Evolutionary conservation across 768 basidiomycete species (phyloP).

Genomic region (Hericium erinaceus): DNA sequence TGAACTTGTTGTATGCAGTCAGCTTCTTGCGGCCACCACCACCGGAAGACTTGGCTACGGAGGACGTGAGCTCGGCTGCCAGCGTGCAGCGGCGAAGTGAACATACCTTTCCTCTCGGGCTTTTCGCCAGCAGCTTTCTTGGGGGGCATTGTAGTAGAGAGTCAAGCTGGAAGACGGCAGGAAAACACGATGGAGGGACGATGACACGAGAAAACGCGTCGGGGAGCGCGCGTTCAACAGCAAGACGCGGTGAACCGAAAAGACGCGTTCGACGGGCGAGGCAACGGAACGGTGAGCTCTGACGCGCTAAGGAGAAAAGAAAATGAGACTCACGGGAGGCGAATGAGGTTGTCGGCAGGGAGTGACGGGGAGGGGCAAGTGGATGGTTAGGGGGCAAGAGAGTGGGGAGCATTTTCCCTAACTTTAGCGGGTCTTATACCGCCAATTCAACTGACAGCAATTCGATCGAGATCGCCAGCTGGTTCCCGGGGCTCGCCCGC

Average conservation of each 20-base stretch:
- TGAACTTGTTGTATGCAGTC: constrained; percentile 70
- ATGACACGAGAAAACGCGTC: constrained; percentile 1
- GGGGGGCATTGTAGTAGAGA: neutral
- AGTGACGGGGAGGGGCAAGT: constrained; percentile 10
- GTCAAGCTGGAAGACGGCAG: neutral
- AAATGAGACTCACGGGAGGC: constrained; percentile 2
- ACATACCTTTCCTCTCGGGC: constrained; percentile 13
- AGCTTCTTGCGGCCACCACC: constrained; percentile 50
- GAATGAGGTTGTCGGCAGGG: constrained; percentile 1
- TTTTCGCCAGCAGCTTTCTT: constrained; percentile 14
- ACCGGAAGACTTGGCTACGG: constrained; percentile 41
- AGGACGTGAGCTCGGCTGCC: constrained; percentile 9
- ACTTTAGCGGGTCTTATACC: constrained; percentile 12
- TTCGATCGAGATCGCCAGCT: constrained; percentile 15
- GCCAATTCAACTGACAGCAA: constrained; percentile 10
- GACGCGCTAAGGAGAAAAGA: neutral
- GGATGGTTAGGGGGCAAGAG: constrained; percentile 19
- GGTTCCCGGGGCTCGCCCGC: constrained; percentile 7
- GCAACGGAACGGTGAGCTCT: neutral
- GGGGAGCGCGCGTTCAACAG: neutral
- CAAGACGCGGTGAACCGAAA: neutral
- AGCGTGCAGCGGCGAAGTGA: neutral
- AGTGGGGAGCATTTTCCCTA: constrained; percentile 16
- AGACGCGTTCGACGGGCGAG: neutral
- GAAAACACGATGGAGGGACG: neutral